Percentiles rank a stretch among this genome's conserved stretches.
Conservation (phyloP, 768 basidiomycete genomes). For the Mycena capillaripes region DNA sequence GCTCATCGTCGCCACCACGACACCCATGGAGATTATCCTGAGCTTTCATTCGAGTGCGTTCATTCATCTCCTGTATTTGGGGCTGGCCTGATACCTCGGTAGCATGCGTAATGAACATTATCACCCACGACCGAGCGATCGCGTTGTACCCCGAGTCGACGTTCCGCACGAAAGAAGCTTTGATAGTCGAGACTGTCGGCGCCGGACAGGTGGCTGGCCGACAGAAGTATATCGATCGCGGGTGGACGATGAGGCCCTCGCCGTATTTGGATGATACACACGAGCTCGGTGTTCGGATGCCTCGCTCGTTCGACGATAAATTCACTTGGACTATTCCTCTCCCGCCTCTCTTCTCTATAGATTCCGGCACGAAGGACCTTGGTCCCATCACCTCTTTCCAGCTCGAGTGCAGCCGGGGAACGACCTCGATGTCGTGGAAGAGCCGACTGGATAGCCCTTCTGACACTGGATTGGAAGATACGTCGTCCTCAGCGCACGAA, state of each 20-base stretch:
- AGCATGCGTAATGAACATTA: conserved; percentile 62
- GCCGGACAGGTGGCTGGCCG: conserved; percentile 32
- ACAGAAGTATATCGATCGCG: conserved; percentile 53
- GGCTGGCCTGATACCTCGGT: not conserved
- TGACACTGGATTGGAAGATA: too few species aligned
- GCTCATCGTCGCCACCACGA: conserved; percentile 51
- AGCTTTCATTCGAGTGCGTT: conserved; percentile 63
- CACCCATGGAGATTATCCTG: conserved; percentile 55
- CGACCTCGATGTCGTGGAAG: too few species aligned
- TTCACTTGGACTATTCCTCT: conserved; percentile 23
- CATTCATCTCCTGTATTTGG: not conserved
- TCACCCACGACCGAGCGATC: conserved; percentile 56
- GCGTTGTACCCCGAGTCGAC: conserved; percentile 58
- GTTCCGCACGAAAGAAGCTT: conserved; percentile 45
- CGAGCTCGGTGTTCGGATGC: not conserved
- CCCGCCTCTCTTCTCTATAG: not conserved
- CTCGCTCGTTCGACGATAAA: conserved; percentile 18
- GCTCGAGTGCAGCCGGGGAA: too few species aligned
- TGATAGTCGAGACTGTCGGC: conserved; percentile 28
- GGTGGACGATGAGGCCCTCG: conserved; percentile 46
- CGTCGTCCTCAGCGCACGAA: too few species aligned
- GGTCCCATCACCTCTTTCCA: too few species aligned
- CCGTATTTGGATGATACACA: not conserved
- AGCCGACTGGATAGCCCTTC: too few species aligned
- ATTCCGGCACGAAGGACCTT: too few species aligned